Evolutionary conservation across 331 rosid genomes (phyloP), one percentile per base, ranked within the genome.

Genomic region (Rosa hybrid): DNA sequence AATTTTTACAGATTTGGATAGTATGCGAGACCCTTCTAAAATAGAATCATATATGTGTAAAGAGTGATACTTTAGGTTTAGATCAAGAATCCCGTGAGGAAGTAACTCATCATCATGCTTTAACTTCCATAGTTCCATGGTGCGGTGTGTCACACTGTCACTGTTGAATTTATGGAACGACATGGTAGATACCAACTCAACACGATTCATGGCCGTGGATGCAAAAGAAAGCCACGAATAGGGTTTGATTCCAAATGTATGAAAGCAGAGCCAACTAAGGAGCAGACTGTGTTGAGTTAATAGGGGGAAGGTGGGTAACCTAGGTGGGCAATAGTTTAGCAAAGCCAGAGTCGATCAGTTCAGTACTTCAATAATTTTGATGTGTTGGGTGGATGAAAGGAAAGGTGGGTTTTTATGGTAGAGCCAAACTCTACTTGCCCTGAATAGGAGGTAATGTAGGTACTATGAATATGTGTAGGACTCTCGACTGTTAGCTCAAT

Each of bases 381-480:
- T 59, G 56, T 59, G 57, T 59, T 76, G 78, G 67, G 78, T 38
- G 34, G 46, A 34, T 68, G n/a, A n/a, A 75, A 75, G 56, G 78
- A 68, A 75, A 75, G 41, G 56, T 21, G 54, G 69, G 27, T 17
- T 57, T 20, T 41, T 68, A 68, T 17, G 69, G 51, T 50, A 41
- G 38, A 25, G 45, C 69, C 54, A 44, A 4, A 75, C 78, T 56
- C 69, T 39, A 41, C 9, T 53, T 59, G 42, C 54, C 69, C 18
- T 42, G 69, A 27, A 6, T 57, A 7, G 42, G 18, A 75, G 0
- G 41, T 10, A 12, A 12, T 38, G 68, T 60, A 54, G 50, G 30
- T 12, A 20, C 39, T 12, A 4, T 20, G 68, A 39, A 38, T 23
- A 17, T 39, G 78, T 39, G 17, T 54, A 38, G 69, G 42, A 27